Evolutionary conservation across 164 flowering plant species (phyloP).

Genomic region (Macadamia tetraphylla): DNA sequence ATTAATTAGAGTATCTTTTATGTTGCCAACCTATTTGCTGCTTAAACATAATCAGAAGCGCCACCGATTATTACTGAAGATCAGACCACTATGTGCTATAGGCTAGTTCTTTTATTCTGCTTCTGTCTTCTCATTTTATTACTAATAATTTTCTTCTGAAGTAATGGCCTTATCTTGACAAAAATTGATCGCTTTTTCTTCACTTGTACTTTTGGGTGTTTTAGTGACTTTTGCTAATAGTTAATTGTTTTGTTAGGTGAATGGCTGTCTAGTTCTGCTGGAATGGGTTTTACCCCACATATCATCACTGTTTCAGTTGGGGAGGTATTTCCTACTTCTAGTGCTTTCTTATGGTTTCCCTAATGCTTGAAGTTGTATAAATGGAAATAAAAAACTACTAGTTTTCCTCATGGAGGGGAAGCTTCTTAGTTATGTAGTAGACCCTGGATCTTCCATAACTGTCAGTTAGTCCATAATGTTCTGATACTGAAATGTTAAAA

Average conservation of each 20-base stretch:
- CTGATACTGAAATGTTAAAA: neutral
- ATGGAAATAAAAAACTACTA: neutral
- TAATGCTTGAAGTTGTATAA: neutral
- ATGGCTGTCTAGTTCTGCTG: constrained; percentile 70
- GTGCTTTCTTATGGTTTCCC: neutral
- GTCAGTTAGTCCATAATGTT: no score
- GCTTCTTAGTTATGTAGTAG: neutral
- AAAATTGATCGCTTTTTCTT: neutral
- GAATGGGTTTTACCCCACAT: constrained; percentile 87
- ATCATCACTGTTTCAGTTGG: constrained; percentile 67
- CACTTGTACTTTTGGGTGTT: neutral
- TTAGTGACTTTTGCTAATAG: neutral
- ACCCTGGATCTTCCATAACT: neutral
- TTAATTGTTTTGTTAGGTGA: constrained; percentile 47
- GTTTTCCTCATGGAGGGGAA: neutral
- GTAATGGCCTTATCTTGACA: neutral
- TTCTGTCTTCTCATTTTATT: neutral
- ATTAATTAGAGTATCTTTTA: neutral
- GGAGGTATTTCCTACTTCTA: constrained; percentile 51
- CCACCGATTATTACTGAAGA: neutral
- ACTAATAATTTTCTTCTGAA: neutral
- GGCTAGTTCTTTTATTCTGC: no score
- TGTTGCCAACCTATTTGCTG: neutral
- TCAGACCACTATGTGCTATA: no score
- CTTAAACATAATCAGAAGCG: neutral